Base-by-base conservation (phyloP, 2,329 filamentous ascomycete genomes). In the Trichoderma citrinoviride region DNA sequence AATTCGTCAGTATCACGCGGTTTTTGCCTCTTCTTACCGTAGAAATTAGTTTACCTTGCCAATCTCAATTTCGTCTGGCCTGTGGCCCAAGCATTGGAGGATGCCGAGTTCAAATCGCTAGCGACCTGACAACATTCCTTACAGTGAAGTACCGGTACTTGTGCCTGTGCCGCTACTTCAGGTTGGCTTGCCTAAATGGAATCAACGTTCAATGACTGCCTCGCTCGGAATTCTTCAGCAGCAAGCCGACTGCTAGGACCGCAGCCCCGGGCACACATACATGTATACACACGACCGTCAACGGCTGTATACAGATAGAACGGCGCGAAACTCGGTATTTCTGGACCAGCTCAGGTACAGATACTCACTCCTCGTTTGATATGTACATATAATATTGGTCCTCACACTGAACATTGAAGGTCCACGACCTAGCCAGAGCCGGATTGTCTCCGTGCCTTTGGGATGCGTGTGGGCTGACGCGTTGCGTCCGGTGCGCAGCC, bases 381-480 rank as follows among this genome's bases (percentile, higher is more conserved):
- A 8, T 29, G 10, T 8, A 29, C 29, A 8, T 29, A 29, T 8
- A 29, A 7, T 4, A 37, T 12, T 37, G 33, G 33, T 12, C 10
- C 33, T 37, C 3, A 37, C 33, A 14, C 12, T n/a, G n/a, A n/a
- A 37, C 6, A 33, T n/a, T n/a, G n/a, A n/a, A 1, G 8, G 10
- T 33, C 8, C 29, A 33, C 29, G 3, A 33, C 33, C 52, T 55
- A 29, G 47, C 21, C 52, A 21, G 52, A 33, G 23, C 21, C 56
- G 44, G 23, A 50, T 17, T 49, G 43, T 21, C 56, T 40, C 44
- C 56, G 47, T 41, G 63, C 12, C 10, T 4, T 5, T 14, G 14
- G 33, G 33, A 14, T 37, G 14, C 12, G 33, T 37, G 37, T 65
- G 47, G 63, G 63, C 63, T 64, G 61, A 64, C 63, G 63, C 63